Conservation (phyloP, 805 yeast species). For the Millerago galiae region DNA sequence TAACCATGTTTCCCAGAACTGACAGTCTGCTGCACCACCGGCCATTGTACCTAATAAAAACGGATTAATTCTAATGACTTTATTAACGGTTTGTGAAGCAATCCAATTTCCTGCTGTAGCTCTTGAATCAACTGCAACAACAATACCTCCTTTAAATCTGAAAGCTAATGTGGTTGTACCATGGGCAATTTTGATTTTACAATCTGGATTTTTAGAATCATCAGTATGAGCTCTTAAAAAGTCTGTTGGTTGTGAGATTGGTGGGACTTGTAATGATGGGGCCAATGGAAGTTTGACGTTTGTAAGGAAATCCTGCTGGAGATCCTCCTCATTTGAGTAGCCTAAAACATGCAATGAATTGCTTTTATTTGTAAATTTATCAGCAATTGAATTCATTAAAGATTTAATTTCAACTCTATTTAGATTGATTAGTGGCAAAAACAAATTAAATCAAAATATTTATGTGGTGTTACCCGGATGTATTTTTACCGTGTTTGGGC, state of each 20-base stretch:
- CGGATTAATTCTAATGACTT: conserved; percentile 95
- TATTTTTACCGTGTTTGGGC: too few species aligned
- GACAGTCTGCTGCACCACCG: conserved; percentile 99
- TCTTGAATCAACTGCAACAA: conserved; percentile 96
- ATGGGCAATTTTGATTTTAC: conserved; percentile 93
- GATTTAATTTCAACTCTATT: too few species aligned
- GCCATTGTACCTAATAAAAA: conserved; percentile 96
- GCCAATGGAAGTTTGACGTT: conserved; percentile 31
- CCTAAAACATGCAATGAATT: conserved; percentile 12
- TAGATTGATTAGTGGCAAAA: too few species aligned
- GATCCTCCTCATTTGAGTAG: conserved; percentile 25
- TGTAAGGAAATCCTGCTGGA: conserved; percentile 29
- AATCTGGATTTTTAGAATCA: conserved; percentile 86
- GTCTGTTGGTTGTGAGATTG: conserved; percentile 82
- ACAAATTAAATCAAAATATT: too few species aligned
- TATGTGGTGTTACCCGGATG: too few species aligned
- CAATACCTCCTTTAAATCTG: conserved; percentile 90
- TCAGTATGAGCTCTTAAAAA: conserved; percentile 98
- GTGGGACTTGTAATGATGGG: conserved; percentile 70
- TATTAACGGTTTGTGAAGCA: conserved; percentile 96
- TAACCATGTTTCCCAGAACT: conserved; percentile 98
- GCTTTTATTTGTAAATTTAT: conserved; percentile 17
- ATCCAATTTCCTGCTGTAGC: conserved; percentile 98
- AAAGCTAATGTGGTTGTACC: conserved; percentile 99
- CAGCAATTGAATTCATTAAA: conserved; percentile 23